Evolutionary conservation across 2,329 filamentous ascomycete genomes (phyloP), one percentile per base, ranked within the genome.

Genomic region (Hyphodiscus sp.): DNA sequence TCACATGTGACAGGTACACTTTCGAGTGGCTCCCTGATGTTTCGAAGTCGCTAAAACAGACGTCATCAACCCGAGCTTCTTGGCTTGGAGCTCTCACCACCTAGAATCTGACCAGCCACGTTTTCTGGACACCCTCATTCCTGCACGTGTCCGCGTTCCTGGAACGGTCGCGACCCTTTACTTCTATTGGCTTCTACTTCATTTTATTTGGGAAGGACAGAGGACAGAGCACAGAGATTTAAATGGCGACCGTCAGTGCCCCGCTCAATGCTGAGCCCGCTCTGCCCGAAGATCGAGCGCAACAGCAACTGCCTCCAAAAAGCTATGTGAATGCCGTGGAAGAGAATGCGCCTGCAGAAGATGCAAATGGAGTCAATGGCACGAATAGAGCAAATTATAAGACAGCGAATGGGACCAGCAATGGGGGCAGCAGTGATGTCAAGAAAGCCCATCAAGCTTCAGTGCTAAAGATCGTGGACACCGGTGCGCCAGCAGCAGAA

Each of bases 241-340:
- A 9, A 2, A 46, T 46, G 45, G 51, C 58, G 8, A 8, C 48
- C 26, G 45, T 33, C 41, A 53, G 47, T 29, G 51, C 53, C 20
- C 52, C 55, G 44, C 58, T 59, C 41, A 63, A 60, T 50, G 42
- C 64, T 7, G 67, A 70, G 56, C 67, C 70, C 26, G 63, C 69
- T 23, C 41, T 61, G 13, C 63, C 67, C 13, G 58, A 64, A 49
- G 67, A 67, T 42, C 67, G 67, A 53, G 57, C 65, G 55, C 62
- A 67, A 51, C 54, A 66, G 26, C 52, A 67, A 43, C 63, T 70
- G 9, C 62, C 67, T 41, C 72, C 59, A 15, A 74, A 73, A 56
- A 71, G 68, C 23, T 73, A 72, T 53, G 70, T 67, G 45, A 68
- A 69, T 58, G 71, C 63, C 29, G 64, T 60, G 4, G 61, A 67